These are phyloP conservation scores for Dioscorea dumetorum DNA, from an alignment of 106 monocot species.

Conservation along the genomic window DNA sequence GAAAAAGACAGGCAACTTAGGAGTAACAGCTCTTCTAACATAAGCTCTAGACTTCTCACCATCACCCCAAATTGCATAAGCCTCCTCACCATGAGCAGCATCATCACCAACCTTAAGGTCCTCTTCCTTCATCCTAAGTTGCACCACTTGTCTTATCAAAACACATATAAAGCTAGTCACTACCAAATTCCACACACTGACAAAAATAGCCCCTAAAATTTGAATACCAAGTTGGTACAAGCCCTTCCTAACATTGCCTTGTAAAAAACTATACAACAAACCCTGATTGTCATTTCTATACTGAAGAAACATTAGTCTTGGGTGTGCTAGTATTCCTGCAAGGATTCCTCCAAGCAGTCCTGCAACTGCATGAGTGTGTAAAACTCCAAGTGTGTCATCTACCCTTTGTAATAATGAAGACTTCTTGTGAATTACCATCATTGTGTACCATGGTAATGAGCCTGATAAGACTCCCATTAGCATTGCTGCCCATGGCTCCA, in stretches of 20 bases:
- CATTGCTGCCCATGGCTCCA: slow-evolving; percentile 31
- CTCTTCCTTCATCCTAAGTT: slow-evolving; percentile 20
- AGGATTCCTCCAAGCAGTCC: slow-evolving; percentile 1
- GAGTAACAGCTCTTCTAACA: too few relatives aligned
- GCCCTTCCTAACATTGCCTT: slow-evolving; percentile 7
- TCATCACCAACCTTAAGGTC: slow-evolving; percentile 21
- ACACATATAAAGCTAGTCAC: slow-evolving; percentile 7
- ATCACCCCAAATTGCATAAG: slow-evolving; percentile 23
- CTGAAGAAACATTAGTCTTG: not conserved
- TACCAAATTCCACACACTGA: slow-evolving; percentile 18
- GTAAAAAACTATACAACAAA: slow-evolving; percentile 13
- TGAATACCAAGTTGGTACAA: slow-evolving; percentile 15
- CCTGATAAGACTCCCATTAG: slow-evolving; percentile 28
- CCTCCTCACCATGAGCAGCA: slow-evolving; percentile 32
- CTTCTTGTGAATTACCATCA: slow-evolving; percentile 23
- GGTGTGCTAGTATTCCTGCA: slow-evolving; percentile 7
- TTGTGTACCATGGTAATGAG: slow-evolving; percentile 22
- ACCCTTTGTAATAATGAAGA: slow-evolving; percentile 13
- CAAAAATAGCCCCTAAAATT: slow-evolving; percentile 17
- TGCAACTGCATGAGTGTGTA: not conserved
- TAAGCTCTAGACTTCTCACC: slow-evolving; percentile 3
- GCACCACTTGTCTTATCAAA: slow-evolving; percentile 5
- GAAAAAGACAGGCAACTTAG: too few relatives aligned
- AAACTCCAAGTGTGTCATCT: not conserved
- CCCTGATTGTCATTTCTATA: not conserved